Base-by-base conservation (phyloP, 2,329 filamentous ascomycete genomes). In the Aspergillus sp. region DNA sequence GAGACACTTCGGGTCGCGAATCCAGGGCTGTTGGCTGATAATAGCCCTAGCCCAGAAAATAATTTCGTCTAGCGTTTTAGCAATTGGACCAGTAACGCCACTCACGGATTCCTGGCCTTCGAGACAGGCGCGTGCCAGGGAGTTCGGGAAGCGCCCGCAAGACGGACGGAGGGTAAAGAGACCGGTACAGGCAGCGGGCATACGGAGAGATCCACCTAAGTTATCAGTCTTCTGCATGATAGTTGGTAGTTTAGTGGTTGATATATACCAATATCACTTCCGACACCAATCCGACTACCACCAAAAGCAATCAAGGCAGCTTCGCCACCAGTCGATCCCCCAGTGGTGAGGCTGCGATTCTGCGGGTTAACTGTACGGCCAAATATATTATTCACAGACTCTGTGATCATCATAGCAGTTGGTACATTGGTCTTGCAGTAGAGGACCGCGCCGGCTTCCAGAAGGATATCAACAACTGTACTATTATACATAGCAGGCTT, bases 31-130 rank as follows among this genome's bases (percentile, higher is more conserved):
- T n/a, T 62, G 61, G 41, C 49, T 59, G 3, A 87, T 72, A 7
- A 88, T 72, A 0, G 77, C 71, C 55, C 77, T 78, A 68, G 81
- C 79, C 69, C 85, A 88, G 3, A 83, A 58, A 40, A 78, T 77
- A 1, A 88, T 75, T 58, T 87, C 85, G 6, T 76, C 75, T 0
- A 89, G 72, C 0, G 80, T 82, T 27, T 77, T 77, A 1, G 82
- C 80, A 77, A 90, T 78, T 0, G 87, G 87, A 0, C 87, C 87
- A 62, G 87, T 87, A 33, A 88, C 84, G 19, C 83, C 85, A 52
- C 79, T 77, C 0, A 89, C 82, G 2, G 85, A 83, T 69, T 89
- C 87, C 66, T 89, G 86, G 2, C 87, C 87, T 1, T 83, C 80
- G 70, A 89, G 79, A 9, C 85, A 85, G 1, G 83, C 85, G 43